Evolutionary conservation across 2,329 filamentous ascomycete species (phyloP), one percentile per base, ranked within the genome.

Genomic region (Aspergillus piperis): DNA sequence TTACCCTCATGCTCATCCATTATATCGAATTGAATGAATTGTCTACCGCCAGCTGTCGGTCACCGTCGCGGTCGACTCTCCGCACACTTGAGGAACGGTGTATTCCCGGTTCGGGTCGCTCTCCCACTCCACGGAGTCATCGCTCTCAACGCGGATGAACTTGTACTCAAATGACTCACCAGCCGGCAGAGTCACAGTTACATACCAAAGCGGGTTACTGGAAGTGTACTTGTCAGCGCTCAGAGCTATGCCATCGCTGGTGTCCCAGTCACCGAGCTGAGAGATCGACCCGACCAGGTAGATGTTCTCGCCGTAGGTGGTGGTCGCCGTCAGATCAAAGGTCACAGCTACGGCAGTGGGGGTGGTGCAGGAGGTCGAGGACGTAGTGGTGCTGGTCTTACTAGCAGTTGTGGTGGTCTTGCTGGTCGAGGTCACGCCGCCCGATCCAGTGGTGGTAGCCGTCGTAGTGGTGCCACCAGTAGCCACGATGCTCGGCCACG

Each of bases 91-190:
- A 3, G 76, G 75, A 11, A 82, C 76, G 4, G 73, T 78, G 60
- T 76, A 80, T 11, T 62, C 67, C 39, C 75, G 73, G 63, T 82
- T 80, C 1, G 77, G 73, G 61, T 88, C 87, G 48, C 76, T 79
- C 78, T 91, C 89, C 88, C 89, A 91, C 6, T 74, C 79, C 10
- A 89, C 75, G 0, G 76, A 76, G 1, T 86, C 84, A 67, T 85
- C 81, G 61, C 80, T 79, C 44, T 44, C 53, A 13, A 88, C 80
- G 25, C 84, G 83, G 66, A 91, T 84, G 68, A 86, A 92, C 78
- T 91, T 91, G 74, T 90, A 91, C 76, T 86, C 70, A 51, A 91
- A 78, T 6, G 73, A 77, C 60, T 79, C 78, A 1, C 87, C 88
- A 0, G 84, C 79, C 1, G 79, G 73, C 11, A 92, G 75, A 2